Evolutionary conservation across 495 filamentous ascomycete species (phyloP).

Genomic region (Thermothielavioides terrestris): DNA sequence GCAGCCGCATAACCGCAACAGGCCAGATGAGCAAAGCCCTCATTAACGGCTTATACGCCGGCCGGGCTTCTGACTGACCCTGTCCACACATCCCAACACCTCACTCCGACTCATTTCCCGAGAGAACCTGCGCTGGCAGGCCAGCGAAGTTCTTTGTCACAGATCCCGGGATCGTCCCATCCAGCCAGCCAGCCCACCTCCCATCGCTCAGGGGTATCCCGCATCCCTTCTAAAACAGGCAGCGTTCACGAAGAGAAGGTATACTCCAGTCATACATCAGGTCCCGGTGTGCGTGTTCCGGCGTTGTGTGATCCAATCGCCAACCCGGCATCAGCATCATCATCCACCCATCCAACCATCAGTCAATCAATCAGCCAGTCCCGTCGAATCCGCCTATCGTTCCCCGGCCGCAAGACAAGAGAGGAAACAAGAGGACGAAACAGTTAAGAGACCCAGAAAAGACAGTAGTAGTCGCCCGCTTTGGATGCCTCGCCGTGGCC

Average conservation of each 20-base stretch:
- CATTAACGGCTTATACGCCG: too few relatives aligned
- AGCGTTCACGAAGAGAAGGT: conserved; percentile 20
- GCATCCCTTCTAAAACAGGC: conserved; percentile 22
- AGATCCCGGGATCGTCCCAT: neutral
- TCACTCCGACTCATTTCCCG: neutral
- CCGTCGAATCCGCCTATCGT: too few relatives aligned
- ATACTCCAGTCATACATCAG: conserved; percentile 24
- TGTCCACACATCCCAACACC: too few relatives aligned
- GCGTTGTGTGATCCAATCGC: too few relatives aligned
- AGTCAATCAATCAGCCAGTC: neutral
- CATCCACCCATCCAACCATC: conserved; percentile 8
- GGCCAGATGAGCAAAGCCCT: too few relatives aligned
- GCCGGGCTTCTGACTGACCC: too few relatives aligned
- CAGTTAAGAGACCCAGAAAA: neutral
- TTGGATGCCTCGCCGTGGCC: conserved; percentile 8
- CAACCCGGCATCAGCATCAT: conserved; percentile 9
- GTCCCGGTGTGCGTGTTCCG: too few relatives aligned
- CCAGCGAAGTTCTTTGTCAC: neutral
- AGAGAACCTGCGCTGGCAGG: neutral
- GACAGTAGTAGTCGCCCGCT: conserved; percentile 12
- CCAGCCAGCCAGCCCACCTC: neutral
- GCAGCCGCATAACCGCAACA: too few relatives aligned
- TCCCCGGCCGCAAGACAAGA: too few relatives aligned
- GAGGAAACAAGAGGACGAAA: neutral
- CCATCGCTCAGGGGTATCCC: conserved; percentile 17